Conservation (phyloP, 495 filamentous ascomycete species). For the Alectoria sarmentosa region DNA sequence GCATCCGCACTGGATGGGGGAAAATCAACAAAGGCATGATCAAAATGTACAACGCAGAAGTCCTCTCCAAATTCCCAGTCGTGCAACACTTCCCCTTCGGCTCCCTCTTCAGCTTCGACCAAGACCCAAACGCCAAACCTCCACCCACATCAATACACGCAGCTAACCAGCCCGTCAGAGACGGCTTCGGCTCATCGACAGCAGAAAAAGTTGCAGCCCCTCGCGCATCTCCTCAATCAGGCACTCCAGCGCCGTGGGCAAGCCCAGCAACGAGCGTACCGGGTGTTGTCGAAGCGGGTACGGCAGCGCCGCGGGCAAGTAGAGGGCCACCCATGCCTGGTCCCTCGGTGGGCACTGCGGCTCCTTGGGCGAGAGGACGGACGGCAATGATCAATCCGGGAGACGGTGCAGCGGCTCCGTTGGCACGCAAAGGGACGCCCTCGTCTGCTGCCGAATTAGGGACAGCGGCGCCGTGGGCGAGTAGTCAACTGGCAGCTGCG, state of each 20-base stretch:
- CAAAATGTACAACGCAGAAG: conserved; percentile 67
- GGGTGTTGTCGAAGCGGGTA: background rate
- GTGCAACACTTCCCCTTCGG: conserved; percentile 70
- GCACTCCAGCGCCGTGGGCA: conserved; percentile 22
- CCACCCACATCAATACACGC: conserved; percentile 9
- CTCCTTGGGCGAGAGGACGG: conserved; percentile 1
- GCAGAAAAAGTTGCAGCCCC: conserved; percentile 6
- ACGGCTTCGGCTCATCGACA: background rate
- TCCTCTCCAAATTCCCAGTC: conserved; percentile 63
- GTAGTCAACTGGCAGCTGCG: background rate
- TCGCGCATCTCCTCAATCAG: conserved; percentile 5
- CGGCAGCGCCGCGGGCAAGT: background rate
- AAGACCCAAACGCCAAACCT: conserved; percentile 43
- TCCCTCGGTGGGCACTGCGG: background rate
- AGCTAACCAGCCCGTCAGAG: conserved; percentile 12
- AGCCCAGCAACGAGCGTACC: background rate
- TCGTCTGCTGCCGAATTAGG: background rate
- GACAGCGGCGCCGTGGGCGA: background rate
- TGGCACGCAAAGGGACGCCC: background rate
- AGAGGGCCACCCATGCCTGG: background rate
- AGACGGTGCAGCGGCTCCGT: background rate
- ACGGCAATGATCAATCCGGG: background rate
- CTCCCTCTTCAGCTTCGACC: conserved; percentile 75
- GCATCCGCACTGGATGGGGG: conserved; percentile 84
- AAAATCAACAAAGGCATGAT: conserved; percentile 95